Evolutionary conservation across 768 basidiomycete species (phyloP).

Genomic region (Suillus fuscotomentosus): DNA sequence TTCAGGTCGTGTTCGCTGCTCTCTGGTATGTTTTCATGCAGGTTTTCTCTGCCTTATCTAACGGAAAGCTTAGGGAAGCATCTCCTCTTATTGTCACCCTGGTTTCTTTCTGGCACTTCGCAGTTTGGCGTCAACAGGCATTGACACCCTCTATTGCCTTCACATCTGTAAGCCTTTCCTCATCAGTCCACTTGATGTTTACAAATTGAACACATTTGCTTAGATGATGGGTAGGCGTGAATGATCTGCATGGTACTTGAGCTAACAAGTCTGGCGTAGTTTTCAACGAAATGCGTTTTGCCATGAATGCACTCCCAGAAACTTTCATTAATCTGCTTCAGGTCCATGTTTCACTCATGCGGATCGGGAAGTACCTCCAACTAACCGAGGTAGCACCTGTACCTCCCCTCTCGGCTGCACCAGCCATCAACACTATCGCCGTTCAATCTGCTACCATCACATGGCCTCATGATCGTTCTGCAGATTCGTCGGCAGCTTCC

Average conservation of each 20-base stretch:
- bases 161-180: slow-evolving; percentile 48
- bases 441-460: slow-evolving; percentile 86
- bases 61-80: slow-evolving; percentile 30
- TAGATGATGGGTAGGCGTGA: slow-evolving; percentile 41
- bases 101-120: slow-evolving; percentile 67
- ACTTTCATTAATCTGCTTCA: slow-evolving; percentile 90
- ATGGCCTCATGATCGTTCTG: slow-evolving; percentile 81
- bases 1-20: slow-evolving; percentile 20
- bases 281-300: slow-evolving; percentile 86
- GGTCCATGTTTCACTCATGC: slow-evolving; percentile 80
- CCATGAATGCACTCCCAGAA: slow-evolving; percentile 84
- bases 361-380: slow-evolving; percentile 88
- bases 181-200: not conserved
- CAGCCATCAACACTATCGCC: slow-evolving; percentile 49
- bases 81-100: slow-evolving; percentile 60
- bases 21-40: not conserved
- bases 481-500: slow-evolving; percentile 52
- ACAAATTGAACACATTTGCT: not conserved
- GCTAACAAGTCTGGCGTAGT: slow-evolving; percentile 39
- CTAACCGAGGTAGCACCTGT: slow-evolving; percentile 69
- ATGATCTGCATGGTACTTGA: not conserved
- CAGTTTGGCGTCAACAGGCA: slow-evolving; percentile 64
- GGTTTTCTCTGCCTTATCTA: not conserved
- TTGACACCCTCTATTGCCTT: slow-evolving; percentile 87
- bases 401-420: slow-evolving; percentile 53